Base-by-base conservation (phyloP, 352 stramenopile species). In the Phytopythium litorale region DNA sequence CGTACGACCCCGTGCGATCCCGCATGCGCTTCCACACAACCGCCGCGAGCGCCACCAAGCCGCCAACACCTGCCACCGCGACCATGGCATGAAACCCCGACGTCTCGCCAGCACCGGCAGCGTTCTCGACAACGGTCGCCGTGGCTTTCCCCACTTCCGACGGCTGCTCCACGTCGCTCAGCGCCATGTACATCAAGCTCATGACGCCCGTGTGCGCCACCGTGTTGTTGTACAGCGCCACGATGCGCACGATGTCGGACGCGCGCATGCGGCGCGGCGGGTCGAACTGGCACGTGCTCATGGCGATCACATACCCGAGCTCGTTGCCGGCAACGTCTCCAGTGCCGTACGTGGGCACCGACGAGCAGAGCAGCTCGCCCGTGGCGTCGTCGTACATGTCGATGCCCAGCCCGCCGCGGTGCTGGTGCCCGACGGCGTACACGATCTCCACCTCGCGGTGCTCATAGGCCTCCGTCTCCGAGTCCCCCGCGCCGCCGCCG, bases 221-320 rank as follows among this genome's bases (percentile, higher is more conserved):
- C 38, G 84, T 91, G 72, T 88, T 91, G 78, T 93, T 91, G 72
- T 90, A 93, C 18, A 91, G 72, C 21, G 84, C 76, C 5, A 93
- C 81, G 59, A 93, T 65, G 54, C 84, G 81, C 64, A 91, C 73
- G 50, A 91, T 72, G 56, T 89, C 78, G 43, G 80, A 85, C 45
- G 78, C 78, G 61, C 73, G 77, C 75, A 91, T 82, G n/a, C 78
- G 76, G 30, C 81, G 70, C 30, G 84, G 84, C 21, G 81, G 81
- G 50, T 93, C 64, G 53, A 93, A 91, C 33, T 80, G 84, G 68
- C 84, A 93, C 30, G 79, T 87, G 60, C 67, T 87, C 76, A 93
- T 93, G 4, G 84, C 62, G 19, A 86, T 59, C 21, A 93, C 69
- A 52, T 93, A 93, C 48, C 79, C 81, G 25, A 81, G 61, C 64